Conservation (phyloP, 1,284 basidiomycete genomes). For the Cutaneotrichosporon cyanovorans region DNA sequence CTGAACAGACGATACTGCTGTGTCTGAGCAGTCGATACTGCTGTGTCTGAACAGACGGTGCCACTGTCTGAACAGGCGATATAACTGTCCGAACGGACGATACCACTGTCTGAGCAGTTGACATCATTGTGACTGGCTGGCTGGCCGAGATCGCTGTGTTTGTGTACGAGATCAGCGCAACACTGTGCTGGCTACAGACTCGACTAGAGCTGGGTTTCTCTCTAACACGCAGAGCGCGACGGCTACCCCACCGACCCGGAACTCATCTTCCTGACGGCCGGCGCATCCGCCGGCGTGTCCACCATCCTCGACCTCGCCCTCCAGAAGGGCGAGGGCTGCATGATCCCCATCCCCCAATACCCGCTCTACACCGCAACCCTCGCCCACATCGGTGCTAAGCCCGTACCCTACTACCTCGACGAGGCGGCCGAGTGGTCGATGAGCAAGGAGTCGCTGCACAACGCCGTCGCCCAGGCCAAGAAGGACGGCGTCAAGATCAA, state of each 20-base stretch:
- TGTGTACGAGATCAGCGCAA: no score
- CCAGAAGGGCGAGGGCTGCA: conserved; percentile 40
- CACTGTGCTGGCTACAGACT: no score
- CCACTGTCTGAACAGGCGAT: no score
- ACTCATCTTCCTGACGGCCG: conserved; percentile 87
- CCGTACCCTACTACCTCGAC: conserved; percentile 83
- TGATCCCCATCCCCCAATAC: conserved; percentile 96
- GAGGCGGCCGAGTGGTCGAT: conserved; percentile 79
- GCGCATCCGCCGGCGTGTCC: conserved; percentile 86
- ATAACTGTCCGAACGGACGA: no score
- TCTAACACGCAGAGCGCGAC: conserved; percentile 63
- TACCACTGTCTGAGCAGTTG: not conserved
- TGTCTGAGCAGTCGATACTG: no score
- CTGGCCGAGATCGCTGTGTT: not conserved
- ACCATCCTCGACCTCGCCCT: conserved; percentile 57
- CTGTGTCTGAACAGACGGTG: no score
- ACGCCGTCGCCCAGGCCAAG: conserved; percentile 61
- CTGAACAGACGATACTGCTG: no score
- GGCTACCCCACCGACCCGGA: conserved; percentile 75
- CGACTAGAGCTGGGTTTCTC: not conserved
- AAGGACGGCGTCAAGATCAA: conserved; percentile 60
- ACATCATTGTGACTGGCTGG: not conserved
- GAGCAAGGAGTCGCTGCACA: conserved; percentile 62
- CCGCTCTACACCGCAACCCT: conserved; percentile 94
- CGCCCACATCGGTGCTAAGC: conserved; percentile 70